These are phyloP conservation scores for Lachnellula hyalina DNA, from an alignment of 2,329 filamentous ascomycete species.

Conservation along the genomic window DNA sequence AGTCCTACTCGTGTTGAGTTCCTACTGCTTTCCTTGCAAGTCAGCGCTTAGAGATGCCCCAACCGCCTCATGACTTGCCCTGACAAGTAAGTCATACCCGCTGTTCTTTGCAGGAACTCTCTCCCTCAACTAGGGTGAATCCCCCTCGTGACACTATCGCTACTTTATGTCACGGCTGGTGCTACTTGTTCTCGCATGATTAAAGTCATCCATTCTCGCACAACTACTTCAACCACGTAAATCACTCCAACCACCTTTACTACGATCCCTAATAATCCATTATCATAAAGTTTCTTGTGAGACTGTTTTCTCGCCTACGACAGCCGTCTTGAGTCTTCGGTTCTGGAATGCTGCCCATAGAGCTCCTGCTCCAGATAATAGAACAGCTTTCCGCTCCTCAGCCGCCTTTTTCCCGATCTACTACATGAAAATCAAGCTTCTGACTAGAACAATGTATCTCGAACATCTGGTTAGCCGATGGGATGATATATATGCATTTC, in stretches of 20 bases:
- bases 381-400: slow-evolving; percentile 11
- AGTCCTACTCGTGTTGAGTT: not conserved
- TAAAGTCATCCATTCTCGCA: no score
- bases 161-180: no score
- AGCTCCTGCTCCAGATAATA: slow-evolving; percentile 9
- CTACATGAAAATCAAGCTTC: slow-evolving; percentile 5
- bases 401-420: slow-evolving; percentile 12
- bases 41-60: not conserved
- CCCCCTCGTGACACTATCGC: not conserved
- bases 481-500: slow-evolving; percentile 4
- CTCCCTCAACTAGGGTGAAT: not conserved
- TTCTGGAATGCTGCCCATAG: slow-evolving; percentile 3
- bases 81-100: no score
- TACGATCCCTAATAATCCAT: no score
- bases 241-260: no score
- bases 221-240: no score
- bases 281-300: no score
- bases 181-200: no score
- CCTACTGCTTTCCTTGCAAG: not conserved
- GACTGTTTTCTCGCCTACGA: no score
- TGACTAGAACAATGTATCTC: slow-evolving; percentile 7
- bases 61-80: not conserved
- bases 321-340: not conserved
- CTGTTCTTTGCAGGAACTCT: not conserved
- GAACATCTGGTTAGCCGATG: not conserved